These are phyloP conservation scores for Podila clonocystis DNA, from an alignment of 192 early-diverging fungal genomes.

Conservation along the genomic window DNA sequence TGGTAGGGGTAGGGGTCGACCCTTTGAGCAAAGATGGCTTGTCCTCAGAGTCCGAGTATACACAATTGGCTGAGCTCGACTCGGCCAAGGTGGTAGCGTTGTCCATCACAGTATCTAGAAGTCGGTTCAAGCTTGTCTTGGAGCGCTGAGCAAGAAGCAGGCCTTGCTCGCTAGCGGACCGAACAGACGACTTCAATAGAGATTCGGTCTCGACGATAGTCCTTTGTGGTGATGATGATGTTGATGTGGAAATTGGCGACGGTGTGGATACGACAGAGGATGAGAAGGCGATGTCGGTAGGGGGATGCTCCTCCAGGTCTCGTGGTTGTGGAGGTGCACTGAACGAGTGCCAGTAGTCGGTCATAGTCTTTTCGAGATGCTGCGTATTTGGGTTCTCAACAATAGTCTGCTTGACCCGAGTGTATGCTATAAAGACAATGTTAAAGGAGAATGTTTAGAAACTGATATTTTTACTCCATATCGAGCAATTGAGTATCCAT, in stretches of 20 bases:
- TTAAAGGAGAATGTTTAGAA: neutral
- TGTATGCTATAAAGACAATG: neutral
- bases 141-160: conserved; percentile 8
- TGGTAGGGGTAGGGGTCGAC: neutral
- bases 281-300: neutral
- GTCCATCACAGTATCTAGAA: conserved; percentile 16
- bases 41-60: conserved; percentile 13
- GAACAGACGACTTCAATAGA: neutral
- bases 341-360: neutral
- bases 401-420: neutral
- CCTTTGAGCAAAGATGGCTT: neutral
- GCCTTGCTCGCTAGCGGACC: conserved; percentile 9
- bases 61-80: conserved; percentile 5
- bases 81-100: conserved; percentile 21
- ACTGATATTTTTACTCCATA: too few relatives aligned
- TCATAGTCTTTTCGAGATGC: neutral
- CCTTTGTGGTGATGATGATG: neutral
- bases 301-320: neutral
- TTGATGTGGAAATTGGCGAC: neutral
- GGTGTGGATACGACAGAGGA: neutral
- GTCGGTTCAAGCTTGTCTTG: conserved; percentile 7
- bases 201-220: neutral
- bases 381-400: neutral
- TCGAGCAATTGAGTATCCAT: neutral
- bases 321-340: neutral